Conservation (phyloP, 345 rosid genomes). For the Euphorbia peplus region DNA sequence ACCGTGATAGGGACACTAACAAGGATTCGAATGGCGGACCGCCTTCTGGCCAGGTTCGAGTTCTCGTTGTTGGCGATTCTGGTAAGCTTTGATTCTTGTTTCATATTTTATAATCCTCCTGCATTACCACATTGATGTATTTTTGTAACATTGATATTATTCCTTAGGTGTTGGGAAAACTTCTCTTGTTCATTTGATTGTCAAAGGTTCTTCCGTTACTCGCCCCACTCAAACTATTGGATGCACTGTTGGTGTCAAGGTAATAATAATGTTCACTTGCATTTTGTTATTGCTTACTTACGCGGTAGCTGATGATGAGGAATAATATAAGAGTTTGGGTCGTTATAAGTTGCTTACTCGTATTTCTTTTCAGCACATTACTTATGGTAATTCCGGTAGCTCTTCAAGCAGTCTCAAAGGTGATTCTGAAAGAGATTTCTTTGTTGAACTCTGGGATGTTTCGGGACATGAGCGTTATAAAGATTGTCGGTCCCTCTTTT, state of each 20-base stretch:
- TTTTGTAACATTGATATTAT: slow-evolving; percentile 13
- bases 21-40: slow-evolving; percentile 75
- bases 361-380: slow-evolving; percentile 49
- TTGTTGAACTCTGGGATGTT: slow-evolving; percentile 97
- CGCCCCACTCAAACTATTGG: slow-evolving; percentile 95
- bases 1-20: slow-evolving; percentile 79
- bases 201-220: slow-evolving; percentile 61
- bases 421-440: slow-evolving; percentile 92
- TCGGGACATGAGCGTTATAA: slow-evolving; percentile 98
- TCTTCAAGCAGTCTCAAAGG: slow-evolving; percentile 90
- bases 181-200: slow-evolving; percentile 84
- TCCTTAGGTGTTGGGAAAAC: slow-evolving; percentile 88
- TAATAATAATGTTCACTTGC: slow-evolving; percentile 28
- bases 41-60: slow-evolving; percentile 94
- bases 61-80: slow-evolving; percentile 94
- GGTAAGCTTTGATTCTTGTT: slow-evolving; percentile 39
- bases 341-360: slow-evolving; percentile 17
- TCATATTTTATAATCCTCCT: background rate
- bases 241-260: slow-evolving; percentile 95
- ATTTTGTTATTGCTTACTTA: background rate
- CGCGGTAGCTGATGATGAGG: slow-evolving; percentile 1
- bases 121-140: slow-evolving; percentile 13
- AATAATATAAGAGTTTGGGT: slow-evolving; percentile 15
- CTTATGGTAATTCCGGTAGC: slow-evolving; percentile 77
- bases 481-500: slow-evolving; percentile 91